phyloP scores from a whole-genome alignment of 345 rosid genomes.

The Lumnitzera littorea region DNA sequence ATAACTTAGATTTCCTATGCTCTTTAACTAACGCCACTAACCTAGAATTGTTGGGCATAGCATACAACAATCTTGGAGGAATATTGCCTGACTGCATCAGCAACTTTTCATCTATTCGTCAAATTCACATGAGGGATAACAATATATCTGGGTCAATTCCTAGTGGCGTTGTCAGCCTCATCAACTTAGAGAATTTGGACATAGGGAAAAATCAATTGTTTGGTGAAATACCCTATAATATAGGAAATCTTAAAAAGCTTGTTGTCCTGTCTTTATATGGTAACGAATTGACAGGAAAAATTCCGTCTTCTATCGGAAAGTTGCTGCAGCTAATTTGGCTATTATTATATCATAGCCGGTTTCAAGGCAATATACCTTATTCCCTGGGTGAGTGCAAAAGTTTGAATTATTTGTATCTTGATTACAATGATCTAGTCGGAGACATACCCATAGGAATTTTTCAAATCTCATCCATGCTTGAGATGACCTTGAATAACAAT shows the following conservation, averaged over 20 bases:
- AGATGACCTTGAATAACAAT: not conserved
- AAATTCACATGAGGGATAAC: no score
- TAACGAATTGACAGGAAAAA: no score
- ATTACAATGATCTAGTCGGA: constrained; percentile 1
- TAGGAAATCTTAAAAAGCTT: no score
- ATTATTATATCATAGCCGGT: not conserved
- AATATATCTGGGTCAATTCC: no score
- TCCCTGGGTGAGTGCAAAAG: no score
- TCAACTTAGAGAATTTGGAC: no score
- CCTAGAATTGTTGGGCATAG: not conserved
- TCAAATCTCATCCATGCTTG: not conserved
- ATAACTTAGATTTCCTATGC: constrained; percentile 8
- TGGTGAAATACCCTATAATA: no score
- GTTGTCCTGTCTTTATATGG: no score
- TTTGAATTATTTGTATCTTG: not conserved
- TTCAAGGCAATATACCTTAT: constrained; percentile 5
- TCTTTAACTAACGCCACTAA: constrained; percentile 12
- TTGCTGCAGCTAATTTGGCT: no score
- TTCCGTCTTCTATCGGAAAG: no score
- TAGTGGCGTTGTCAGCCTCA: no score
- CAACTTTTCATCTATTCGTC: constrained; percentile 7
- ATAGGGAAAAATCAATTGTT: no score
- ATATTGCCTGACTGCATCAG: constrained; percentile 3
- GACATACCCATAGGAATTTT: not conserved
- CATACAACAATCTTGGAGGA: constrained; percentile 2